phyloP scores from a whole-genome alignment of 495 filamentous ascomycete genomes.

The Penicillium lagena region DNA sequence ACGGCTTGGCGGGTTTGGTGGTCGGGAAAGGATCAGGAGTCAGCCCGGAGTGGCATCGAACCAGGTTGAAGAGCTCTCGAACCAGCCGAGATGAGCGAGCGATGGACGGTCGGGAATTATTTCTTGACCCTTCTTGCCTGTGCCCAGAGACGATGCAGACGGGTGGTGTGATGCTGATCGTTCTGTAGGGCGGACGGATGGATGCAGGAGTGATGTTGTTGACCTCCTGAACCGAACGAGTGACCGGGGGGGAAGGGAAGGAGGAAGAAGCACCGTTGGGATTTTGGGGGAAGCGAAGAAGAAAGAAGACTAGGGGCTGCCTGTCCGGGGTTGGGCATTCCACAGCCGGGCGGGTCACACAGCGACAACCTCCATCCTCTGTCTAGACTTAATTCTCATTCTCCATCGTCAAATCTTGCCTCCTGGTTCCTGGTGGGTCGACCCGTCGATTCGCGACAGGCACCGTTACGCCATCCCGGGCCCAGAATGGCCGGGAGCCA shows the following conservation, averaged over 20 bases:
- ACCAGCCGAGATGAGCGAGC: slow-evolving; percentile 5
- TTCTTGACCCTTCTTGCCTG: not conserved
- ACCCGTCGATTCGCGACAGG: no score
- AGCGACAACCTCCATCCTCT: not conserved
- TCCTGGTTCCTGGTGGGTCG: not conserved
- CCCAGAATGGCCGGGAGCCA: no score
- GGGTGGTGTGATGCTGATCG: no score
- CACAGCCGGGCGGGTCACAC: not conserved
- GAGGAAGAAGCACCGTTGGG: not conserved
- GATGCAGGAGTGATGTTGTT: no score
- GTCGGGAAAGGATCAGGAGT: not conserved
- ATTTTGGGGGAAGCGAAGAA: no score
- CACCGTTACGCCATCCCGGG: no score
- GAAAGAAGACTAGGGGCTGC: not conserved
- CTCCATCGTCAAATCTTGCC: not conserved
- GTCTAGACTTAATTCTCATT: not conserved
- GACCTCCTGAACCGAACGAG: no score
- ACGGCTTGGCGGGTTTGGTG: slow-evolving; percentile 15
- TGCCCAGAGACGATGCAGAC: not conserved
- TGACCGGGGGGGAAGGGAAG: not conserved
- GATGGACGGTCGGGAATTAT: not conserved
- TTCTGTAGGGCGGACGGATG: no score
- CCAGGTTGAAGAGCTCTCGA: slow-evolving; percentile 2
- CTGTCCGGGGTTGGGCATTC: slow-evolving; percentile 5
- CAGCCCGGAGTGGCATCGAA: slow-evolving; percentile 3